These are phyloP conservation scores for Clavariopsis aquatica DNA, from an alignment of 495 filamentous ascomycete species.

Conservation along the genomic window DNA sequence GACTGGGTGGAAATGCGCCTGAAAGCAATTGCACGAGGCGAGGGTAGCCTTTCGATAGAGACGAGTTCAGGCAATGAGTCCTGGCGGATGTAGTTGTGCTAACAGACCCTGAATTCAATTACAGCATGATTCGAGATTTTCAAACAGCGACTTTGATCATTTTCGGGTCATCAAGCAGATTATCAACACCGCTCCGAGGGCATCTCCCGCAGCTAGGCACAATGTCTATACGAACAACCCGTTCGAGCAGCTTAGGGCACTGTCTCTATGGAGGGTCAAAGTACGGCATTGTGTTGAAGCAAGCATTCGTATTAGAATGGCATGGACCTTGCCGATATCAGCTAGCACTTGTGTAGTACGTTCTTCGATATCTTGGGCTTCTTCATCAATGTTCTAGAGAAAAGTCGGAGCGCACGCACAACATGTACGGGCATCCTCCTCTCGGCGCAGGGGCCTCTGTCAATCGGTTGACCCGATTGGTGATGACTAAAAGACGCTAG, in stretches of 20 bases:
- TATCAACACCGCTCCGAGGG: too few relatives aligned
- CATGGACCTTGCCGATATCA: neutral
- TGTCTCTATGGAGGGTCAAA: neutral
- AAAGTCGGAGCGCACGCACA: neutral
- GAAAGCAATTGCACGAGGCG: conserved; percentile 21
- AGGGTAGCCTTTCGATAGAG: conserved; percentile 10
- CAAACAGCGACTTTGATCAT: neutral
- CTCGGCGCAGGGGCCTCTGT: neutral
- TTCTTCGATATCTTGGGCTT: neutral
- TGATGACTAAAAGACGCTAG: conserved; percentile 1
- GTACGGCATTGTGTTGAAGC: too few relatives aligned
- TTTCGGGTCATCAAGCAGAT: too few relatives aligned
- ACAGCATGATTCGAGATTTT: neutral
- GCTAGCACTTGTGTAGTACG: neutral
- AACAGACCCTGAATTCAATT: neutral
- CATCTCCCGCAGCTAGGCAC: too few relatives aligned
- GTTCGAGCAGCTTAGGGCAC: neutral
- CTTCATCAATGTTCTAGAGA: too few relatives aligned
- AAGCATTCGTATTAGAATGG: too few relatives aligned
- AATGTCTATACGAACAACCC: neutral
- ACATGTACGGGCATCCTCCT: neutral
- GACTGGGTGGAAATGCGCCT: conserved; percentile 33
- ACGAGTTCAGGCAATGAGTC: conserved; percentile 13
- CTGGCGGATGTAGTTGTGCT: conserved; percentile 26
- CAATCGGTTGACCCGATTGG: neutral